phyloP scores from a whole-genome alignment of 2,329 filamentous ascomycete species.

The Cytospora piceae region DNA sequence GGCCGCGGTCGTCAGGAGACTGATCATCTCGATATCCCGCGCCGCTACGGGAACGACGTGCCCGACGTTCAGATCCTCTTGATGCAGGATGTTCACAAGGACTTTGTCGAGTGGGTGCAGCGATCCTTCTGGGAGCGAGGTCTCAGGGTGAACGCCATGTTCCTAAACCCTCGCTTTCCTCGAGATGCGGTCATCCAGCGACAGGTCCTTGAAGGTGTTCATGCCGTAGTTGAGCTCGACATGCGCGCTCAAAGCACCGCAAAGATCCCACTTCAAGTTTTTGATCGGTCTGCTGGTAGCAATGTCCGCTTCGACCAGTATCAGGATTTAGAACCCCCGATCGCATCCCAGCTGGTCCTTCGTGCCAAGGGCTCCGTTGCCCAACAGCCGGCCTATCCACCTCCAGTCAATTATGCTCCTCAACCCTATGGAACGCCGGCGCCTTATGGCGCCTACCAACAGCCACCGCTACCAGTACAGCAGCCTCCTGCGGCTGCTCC shows the following conservation, averaged over 20 bases:
- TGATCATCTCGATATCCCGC: slow-evolving; percentile 72
- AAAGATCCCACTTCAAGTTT: slow-evolving; percentile 82
- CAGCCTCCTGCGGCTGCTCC: slow-evolving; percentile 36
- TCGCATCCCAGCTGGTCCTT: slow-evolving; percentile 80
- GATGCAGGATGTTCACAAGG: slow-evolving; percentile 74
- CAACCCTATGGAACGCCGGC: slow-evolving; percentile 33
- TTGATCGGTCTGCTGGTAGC: slow-evolving; percentile 77
- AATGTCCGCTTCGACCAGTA: slow-evolving; percentile 89
- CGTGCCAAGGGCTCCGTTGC: slow-evolving; percentile 60
- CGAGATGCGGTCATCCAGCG: slow-evolving; percentile 80
- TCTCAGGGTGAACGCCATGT: slow-evolving; percentile 77
- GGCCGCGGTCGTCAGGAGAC: slow-evolving; percentile 55
- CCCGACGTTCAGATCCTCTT: slow-evolving; percentile 90
- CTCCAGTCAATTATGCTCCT: slow-evolving; percentile 39
- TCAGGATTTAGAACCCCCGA: slow-evolving; percentile 74
- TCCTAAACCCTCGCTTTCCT: slow-evolving; percentile 75
- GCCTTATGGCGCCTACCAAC: slow-evolving; percentile 37
- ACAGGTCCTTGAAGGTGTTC: slow-evolving; percentile 86
- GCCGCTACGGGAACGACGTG: slow-evolving; percentile 72
- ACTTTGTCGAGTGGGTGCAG: slow-evolving; percentile 85
- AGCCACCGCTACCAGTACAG: slow-evolving; percentile 38
- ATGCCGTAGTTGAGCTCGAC: slow-evolving; percentile 80
- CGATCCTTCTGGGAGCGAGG: slow-evolving; percentile 71
- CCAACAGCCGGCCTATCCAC: slow-evolving; percentile 36
- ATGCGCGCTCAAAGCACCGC: slow-evolving; percentile 68